Conservation (phyloP, 179 eudicot genomes). For the Beta macrorhiza region DNA sequence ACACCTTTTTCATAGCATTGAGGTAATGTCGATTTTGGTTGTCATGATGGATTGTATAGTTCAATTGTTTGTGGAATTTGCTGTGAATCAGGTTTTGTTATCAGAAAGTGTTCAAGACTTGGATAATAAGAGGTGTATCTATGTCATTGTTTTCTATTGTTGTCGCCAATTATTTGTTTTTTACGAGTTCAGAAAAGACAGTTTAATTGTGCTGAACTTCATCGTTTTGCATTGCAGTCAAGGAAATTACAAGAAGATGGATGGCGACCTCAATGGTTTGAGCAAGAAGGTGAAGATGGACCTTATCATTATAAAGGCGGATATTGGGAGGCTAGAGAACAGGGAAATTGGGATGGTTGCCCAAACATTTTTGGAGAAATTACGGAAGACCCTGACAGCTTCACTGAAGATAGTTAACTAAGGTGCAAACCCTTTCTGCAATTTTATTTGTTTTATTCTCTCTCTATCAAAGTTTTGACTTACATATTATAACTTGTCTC, state of each 20-base stretch:
- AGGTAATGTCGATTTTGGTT: background rate
- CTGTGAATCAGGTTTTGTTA: background rate
- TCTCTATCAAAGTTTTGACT: no score
- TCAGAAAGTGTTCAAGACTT: background rate
- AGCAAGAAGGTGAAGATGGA: constrained; percentile 61
- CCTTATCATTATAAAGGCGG: constrained; percentile 66
- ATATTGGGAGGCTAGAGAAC: constrained; percentile 83
- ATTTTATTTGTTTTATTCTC: background rate
- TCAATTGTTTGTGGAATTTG: background rate
- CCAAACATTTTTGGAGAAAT: constrained; percentile 71
- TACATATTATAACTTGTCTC: no score
- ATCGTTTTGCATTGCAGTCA: constrained; percentile 43
- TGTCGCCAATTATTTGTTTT: background rate
- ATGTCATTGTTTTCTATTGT: background rate
- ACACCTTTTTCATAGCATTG: background rate
- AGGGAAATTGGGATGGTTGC: constrained; percentile 71
- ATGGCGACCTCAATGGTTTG: constrained; percentile 88
- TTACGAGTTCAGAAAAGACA: background rate
- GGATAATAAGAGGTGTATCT: background rate
- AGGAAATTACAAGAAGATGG: constrained; percentile 89
- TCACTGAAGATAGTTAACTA: background rate
- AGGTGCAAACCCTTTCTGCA: constrained; percentile 22
- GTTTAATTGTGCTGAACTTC: constrained; percentile 5
- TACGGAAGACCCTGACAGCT: constrained; percentile 32
- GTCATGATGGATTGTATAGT: background rate